phyloP scores from a whole-genome alignment of 257 asterid genomes.

The Primulina eburnea region DNA sequence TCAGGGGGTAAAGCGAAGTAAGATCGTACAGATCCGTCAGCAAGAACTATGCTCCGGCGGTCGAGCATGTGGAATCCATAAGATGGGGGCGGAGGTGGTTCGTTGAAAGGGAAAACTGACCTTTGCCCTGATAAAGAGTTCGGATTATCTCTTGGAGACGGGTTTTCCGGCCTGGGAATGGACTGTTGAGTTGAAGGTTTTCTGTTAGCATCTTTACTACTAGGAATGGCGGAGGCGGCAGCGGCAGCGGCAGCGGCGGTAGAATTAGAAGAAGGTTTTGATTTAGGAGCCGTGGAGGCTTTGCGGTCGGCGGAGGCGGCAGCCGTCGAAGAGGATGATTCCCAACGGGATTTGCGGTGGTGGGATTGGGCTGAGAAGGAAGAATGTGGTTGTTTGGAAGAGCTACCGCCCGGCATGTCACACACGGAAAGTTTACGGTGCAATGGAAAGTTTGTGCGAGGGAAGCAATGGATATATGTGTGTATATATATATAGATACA shows the following conservation, averaged over 20 bases:
- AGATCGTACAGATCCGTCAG: conserved; percentile 84
- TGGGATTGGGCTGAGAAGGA: conserved; percentile 33
- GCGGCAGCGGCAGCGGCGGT: conserved; percentile 27
- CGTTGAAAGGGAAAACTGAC: conserved; percentile 49
- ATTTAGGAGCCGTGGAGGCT: conserved; percentile 30
- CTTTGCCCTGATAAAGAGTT: conserved; percentile 30
- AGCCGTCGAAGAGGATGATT: conserved; percentile 39
- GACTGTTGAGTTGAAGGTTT: conserved; percentile 40
- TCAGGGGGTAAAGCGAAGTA: conserved; percentile 82
- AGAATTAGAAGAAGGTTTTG: conserved; percentile 44
- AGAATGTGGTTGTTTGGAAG: conserved; percentile 39
- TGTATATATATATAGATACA: too few relatives aligned
- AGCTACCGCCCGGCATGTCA: conserved; percentile 47
- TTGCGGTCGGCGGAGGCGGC: conserved; percentile 26
- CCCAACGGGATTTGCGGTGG: conserved; percentile 56
- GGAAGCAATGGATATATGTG: neutral
- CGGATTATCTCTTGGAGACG: conserved; percentile 38
- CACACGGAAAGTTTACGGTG: neutral
- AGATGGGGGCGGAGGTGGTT: conserved; percentile 84
- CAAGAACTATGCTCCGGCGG: conserved; percentile 64
- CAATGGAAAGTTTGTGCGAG: neutral
- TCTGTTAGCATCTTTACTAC: conserved; percentile 21
- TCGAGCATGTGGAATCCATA: conserved; percentile 95
- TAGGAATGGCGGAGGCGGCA: conserved; percentile 28
- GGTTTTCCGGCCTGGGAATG: conserved; percentile 35